phyloP scores from a whole-genome alignment of 345 rosid species.

The Clausena lansium region DNA sequence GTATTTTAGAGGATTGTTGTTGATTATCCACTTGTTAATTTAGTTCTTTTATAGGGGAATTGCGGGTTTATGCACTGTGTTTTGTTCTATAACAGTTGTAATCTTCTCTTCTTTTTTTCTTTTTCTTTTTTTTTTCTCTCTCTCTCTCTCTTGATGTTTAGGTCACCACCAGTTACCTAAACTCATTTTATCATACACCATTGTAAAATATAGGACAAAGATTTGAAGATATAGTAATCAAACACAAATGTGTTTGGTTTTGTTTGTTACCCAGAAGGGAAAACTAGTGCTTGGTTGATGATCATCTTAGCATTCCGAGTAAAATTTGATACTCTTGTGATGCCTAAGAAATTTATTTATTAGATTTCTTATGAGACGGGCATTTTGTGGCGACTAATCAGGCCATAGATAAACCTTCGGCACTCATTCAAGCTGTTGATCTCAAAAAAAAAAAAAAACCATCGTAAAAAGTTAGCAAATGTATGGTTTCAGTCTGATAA shows the following conservation, averaged over 20 bases:
- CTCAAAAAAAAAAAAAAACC: background rate
- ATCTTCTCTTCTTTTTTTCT: no score
- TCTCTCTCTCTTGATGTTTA: background rate
- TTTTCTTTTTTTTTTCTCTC: no score
- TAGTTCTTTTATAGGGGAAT: background rate
- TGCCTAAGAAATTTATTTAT: no score
- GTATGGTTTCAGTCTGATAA: background rate
- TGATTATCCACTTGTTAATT: conserved; percentile 8
- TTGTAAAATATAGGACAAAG: conserved; percentile 3
- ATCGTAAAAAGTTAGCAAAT: no score
- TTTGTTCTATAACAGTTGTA: background rate
- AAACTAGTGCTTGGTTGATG: background rate
- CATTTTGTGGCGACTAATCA: no score
- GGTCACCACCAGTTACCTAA: background rate
- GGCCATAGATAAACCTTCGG: no score
- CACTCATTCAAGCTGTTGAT: background rate
- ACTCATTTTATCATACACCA: background rate
- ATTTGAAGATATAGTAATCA: no score
- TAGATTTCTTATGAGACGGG: no score
- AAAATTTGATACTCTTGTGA: no score
- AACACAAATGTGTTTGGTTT: background rate
- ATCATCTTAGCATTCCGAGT: background rate
- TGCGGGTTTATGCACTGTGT: background rate
- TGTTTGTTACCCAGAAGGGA: background rate
- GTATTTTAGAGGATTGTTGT: conserved; percentile 47